These are phyloP conservation scores for Canna indica DNA, from an alignment of 176 grass and related monocot genomes.

Conservation along the genomic window DNA sequence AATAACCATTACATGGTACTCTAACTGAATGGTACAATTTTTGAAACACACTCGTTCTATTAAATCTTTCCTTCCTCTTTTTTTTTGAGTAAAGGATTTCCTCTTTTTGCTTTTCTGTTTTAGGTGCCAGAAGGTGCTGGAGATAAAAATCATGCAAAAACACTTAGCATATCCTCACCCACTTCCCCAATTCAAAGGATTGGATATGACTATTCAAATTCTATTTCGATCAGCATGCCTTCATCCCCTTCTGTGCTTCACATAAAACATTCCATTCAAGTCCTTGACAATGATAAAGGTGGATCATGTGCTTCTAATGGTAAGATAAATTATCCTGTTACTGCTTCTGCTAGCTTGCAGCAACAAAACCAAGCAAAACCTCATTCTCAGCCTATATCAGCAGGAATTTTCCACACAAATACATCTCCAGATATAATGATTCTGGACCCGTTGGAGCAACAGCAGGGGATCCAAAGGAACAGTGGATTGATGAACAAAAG, in stretches of 20 bases:
- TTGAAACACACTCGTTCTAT: too few relatives aligned
- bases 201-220: slow-evolving; percentile 15
- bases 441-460: slow-evolving; percentile 8
- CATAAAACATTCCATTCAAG: slow-evolving; percentile 1
- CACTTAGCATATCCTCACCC: neutral
- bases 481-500: slow-evolving; percentile 36
- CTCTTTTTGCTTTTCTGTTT: neutral
- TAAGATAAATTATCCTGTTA: slow-evolving; percentile 1
- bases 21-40: too few relatives aligned
- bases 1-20: too few relatives aligned
- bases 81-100: too few relatives aligned
- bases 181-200: neutral
- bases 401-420: neutral
- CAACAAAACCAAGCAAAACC: slow-evolving; percentile 35
- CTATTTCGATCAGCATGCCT: slow-evolving; percentile 67
- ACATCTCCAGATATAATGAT: slow-evolving; percentile 9
- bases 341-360: slow-evolving; percentile 7
- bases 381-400: slow-evolving; percentile 49
- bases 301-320: slow-evolving; percentile 5
- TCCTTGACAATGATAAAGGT: slow-evolving; percentile 4
- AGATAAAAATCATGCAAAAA: neutral
- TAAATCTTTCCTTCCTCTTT: too few relatives aligned
- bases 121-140: slow-evolving; percentile 19
- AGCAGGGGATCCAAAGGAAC: slow-evolving; percentile 9
- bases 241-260: slow-evolving; percentile 39